Conservation (phyloP, 352 stramenopile species). For the Phytophthora pseudosyringae region DNA sequence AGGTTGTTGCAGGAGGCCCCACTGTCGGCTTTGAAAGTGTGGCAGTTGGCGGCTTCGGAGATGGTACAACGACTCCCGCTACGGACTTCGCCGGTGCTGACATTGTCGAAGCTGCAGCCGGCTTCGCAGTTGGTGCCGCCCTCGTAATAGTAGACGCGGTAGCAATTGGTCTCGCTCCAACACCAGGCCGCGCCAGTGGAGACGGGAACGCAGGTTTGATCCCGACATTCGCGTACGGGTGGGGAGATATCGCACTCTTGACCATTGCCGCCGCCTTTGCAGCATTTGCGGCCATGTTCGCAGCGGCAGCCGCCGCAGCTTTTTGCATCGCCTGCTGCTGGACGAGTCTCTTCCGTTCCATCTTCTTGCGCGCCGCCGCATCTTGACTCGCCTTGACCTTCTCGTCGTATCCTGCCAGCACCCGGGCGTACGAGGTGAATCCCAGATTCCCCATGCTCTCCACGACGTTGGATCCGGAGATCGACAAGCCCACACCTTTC, state of each 20-base stretch:
- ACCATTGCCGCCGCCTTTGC: slow-evolving; percentile 13
- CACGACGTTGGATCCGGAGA: slow-evolving; percentile 69
- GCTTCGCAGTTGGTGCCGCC: slow-evolving; percentile 3
- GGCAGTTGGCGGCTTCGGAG: too few species aligned
- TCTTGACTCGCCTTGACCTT: slow-evolving; percentile 78
- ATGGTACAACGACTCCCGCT: too few species aligned
- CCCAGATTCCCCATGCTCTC: slow-evolving; percentile 74
- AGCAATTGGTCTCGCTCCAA: slow-evolving; percentile 10
- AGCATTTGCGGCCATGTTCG: slow-evolving; percentile 18
- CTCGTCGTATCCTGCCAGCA: slow-evolving; percentile 68
- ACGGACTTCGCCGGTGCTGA: too few species aligned
- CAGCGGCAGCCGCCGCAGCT: slow-evolving; percentile 28
- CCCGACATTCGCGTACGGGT: slow-evolving; percentile 1
- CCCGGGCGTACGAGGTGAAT: slow-evolving; percentile 67
- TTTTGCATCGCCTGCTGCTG: slow-evolving; percentile 44
- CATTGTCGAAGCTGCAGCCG: background rate
- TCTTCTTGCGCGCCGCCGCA: slow-evolving; percentile 58
- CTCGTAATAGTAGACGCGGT: background rate
- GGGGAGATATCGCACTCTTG: background rate
- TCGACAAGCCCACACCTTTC: slow-evolving; percentile 54
- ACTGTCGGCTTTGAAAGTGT: too few species aligned
- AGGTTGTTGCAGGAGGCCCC: background rate
- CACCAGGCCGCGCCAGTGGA: slow-evolving; percentile 1
- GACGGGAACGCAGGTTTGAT: slow-evolving; percentile 3
- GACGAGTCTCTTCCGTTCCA: slow-evolving; percentile 59